Percentiles rank a stretch among this genome's conserved stretches.
Conservation (phyloP, 140 eudicot genomes). For the Cichorium intybus region DNA sequence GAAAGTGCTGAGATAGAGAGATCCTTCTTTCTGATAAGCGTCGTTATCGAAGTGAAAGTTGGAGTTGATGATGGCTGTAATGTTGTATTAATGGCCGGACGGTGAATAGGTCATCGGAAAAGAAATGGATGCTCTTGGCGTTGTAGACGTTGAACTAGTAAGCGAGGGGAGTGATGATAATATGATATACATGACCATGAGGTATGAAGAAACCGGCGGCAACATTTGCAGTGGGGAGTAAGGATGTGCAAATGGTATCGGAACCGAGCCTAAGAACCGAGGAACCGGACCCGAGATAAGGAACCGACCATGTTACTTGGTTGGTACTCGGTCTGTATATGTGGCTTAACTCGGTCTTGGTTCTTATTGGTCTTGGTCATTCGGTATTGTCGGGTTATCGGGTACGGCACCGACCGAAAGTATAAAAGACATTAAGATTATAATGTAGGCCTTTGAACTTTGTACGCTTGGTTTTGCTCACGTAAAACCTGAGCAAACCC, state of each 20-base stretch:
- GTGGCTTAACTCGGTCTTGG: no score
- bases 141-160: constrained; percentile 75
- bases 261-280: constrained; percentile 88
- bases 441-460: no score
- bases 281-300: constrained; percentile 84
- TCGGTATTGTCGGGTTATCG: no score
- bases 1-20: constrained; percentile 84
- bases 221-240: constrained; percentile 95
- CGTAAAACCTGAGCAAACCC: no score
- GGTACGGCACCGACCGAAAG: no score
- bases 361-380: no score
- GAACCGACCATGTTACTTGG: no score
- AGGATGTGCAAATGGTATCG: constrained; percentile 87
- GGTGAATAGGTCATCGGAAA: constrained; percentile 58
- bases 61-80: constrained; percentile 61
- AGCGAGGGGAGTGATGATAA: constrained; percentile 61
- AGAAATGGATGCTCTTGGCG: constrained; percentile 78
- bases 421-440: no score
- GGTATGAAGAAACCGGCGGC: constrained; percentile 78
- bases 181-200: constrained; percentile 89
- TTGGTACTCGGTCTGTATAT: no score
- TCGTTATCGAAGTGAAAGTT: constrained; percentile 64
- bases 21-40: constrained; percentile 69
- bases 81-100: constrained; percentile 64
- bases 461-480: no score